Evolutionary conservation across 179 eudicot genomes (phyloP).

Genomic region (Gypsophila paniculata): DNA sequence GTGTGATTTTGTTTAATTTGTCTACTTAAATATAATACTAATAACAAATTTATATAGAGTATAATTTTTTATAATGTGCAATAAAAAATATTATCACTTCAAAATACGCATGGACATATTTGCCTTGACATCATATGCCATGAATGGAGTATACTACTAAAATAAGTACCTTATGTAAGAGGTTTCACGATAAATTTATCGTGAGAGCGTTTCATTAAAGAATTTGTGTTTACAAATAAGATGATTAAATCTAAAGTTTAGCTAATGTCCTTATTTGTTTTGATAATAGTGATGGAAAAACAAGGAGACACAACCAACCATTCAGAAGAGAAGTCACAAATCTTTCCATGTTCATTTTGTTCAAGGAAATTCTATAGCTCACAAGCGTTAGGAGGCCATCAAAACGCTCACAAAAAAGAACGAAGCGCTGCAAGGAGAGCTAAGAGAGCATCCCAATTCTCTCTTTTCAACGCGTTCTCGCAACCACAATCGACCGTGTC

Average conservation of each 20-base stretch:
- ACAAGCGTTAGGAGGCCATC: conserved; percentile 88
- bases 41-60: no score
- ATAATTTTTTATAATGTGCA: no score
- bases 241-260: neutral
- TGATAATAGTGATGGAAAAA: conserved; percentile 27
- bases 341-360: conserved; percentile 69
- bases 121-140: no score
- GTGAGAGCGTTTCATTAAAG: no score
- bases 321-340: conserved; percentile 30
- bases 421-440: conserved; percentile 64
- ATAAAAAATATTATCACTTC: no score
- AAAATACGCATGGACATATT: no score
- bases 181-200: no score
- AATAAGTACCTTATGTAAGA: no score
- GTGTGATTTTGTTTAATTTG: no score
- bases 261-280: neutral
- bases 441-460: conserved; percentile 46
- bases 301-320: conserved; percentile 19
- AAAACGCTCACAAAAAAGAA: conserved; percentile 88
- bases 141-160: no score
- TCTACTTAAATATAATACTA: no score
- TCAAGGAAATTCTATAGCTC: conserved; percentile 79
- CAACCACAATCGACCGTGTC: conserved; percentile 15
- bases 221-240: no score
- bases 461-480: conserved; percentile 23